A percentile compares a stretch with the other conserved stretches of the same genome.
Conservation (phyloP, 2,329 filamentous ascomycete species). For the Trichoderma hamatum region DNA sequence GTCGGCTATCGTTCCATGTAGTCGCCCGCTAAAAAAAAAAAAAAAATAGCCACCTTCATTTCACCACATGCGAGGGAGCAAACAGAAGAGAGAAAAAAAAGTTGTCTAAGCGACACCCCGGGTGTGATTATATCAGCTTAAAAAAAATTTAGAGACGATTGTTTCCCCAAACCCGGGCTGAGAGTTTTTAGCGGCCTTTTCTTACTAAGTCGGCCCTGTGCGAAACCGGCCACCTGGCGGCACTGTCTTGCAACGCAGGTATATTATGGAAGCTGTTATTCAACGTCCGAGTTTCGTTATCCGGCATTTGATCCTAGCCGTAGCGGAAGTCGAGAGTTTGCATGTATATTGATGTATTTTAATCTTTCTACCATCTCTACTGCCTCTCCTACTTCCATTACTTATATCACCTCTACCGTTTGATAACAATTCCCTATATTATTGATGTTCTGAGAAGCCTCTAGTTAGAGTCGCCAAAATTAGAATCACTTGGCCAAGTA, state of each 20-base stretch:
- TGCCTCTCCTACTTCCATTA: too few species aligned
- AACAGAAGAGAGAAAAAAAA: neutral
- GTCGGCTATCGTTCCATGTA: neutral
- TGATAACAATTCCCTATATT: too few species aligned
- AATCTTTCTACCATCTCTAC: too few species aligned
- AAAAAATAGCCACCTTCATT: conserved; percentile 1
- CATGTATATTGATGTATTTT: too few species aligned
- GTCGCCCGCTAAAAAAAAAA: neutral
- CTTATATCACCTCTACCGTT: too few species aligned
- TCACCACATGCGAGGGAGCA: conserved; percentile 12
- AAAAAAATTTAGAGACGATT: neutral
- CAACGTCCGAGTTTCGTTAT: too few species aligned
- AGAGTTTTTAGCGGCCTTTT: neutral
- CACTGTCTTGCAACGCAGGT: neutral
- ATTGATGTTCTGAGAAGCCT: too few species aligned
- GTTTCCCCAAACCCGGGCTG: neutral
- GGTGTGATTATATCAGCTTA: neutral
- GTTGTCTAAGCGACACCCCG: neutral
- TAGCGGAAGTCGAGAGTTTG: too few species aligned
- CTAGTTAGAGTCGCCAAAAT: too few species aligned
- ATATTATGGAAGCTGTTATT: too few species aligned
- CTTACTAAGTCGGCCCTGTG: neutral
- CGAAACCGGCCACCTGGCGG: neutral
- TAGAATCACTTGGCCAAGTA: too few species aligned
- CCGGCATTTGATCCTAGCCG: too few species aligned